Conservation (phyloP, 2,329 filamentous ascomycete genomes). For the Sordariomycetes sp. region DNA sequence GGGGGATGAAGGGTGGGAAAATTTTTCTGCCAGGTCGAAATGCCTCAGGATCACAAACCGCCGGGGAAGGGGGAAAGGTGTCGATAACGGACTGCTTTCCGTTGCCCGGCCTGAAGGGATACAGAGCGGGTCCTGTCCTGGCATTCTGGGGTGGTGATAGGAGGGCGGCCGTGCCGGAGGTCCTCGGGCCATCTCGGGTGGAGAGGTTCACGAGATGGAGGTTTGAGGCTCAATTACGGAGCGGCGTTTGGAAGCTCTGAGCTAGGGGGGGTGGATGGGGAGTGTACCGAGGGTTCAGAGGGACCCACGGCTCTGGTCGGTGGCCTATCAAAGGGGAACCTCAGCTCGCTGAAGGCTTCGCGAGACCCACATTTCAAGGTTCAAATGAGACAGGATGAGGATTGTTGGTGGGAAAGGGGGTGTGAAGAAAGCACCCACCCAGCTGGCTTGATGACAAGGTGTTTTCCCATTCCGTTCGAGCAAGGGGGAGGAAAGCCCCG, state of each 20-base stretch:
- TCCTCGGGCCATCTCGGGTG: slow-evolving; percentile 4
- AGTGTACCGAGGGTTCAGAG: neutral
- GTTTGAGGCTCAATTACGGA: neutral
- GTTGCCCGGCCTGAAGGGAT: neutral
- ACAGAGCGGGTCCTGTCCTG: neutral
- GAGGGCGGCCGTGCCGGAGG: neutral
- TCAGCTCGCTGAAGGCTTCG: neutral
- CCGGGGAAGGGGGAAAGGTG: neutral
- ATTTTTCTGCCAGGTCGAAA: slow-evolving; percentile 1
- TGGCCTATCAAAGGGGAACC: neutral
- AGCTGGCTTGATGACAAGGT: neutral
- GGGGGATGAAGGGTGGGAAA: neutral
- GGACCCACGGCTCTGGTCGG: neutral
- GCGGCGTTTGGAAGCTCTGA: neutral
- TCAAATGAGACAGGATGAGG: neutral
- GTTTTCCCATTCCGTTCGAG: neutral
- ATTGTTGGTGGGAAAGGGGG: neutral
- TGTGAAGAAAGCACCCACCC: neutral
- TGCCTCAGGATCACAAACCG: slow-evolving; percentile 4
- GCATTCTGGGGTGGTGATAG: neutral
- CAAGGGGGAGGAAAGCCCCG: neutral
- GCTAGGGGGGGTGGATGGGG: neutral
- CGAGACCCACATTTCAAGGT: neutral
- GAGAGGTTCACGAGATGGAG: neutral
- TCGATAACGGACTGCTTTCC: neutral